phyloP scores from a whole-genome alignment of 331 rosid species.

The Quercus tomentella region DNA sequence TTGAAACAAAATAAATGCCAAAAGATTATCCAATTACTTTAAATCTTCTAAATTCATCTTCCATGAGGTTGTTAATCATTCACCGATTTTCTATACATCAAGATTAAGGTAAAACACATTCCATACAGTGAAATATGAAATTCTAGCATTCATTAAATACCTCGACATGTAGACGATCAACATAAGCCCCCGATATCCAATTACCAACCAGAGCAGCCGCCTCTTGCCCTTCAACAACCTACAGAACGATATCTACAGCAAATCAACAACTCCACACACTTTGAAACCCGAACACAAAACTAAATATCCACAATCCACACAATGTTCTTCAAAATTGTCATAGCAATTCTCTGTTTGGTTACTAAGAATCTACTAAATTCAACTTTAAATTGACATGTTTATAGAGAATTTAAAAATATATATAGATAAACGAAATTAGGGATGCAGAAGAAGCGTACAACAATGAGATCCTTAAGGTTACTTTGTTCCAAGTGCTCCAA shows the following conservation, averaged over 20 bases:
- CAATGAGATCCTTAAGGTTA: slow-evolving; percentile 89
- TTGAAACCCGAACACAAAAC: not conserved
- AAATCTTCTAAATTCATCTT: slow-evolving; percentile 1
- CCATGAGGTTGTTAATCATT: not conserved
- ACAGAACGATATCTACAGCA: not conserved
- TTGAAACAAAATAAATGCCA: not conserved
- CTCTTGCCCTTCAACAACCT: slow-evolving; percentile 97
- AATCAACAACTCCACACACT: not conserved
- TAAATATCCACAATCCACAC: not conserved
- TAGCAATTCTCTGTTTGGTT: not conserved
- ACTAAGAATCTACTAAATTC: not conserved
- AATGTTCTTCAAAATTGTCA: too few species aligned
- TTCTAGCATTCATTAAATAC: slow-evolving; percentile 23
- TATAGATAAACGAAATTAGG: not conserved
- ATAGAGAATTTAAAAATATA: not conserved
- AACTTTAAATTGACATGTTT: too few species aligned
- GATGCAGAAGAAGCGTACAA: slow-evolving; percentile 36
- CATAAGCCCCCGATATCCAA: slow-evolving; percentile 88
- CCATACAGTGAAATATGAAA: not conserved
- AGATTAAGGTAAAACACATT: not conserved
- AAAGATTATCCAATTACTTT: not conserved
- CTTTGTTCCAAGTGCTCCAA: slow-evolving; percentile 75
- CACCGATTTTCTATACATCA: not conserved
- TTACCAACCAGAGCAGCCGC: slow-evolving; percentile 60
- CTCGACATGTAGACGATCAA: slow-evolving; percentile 88